A percentile compares a stretch with the other conserved stretches of the same genome.
These are phyloP conservation scores for Pseudogymnoascus sp. DNA, from an alignment of 2,329 filamentous ascomycete genomes.

Conservation along the genomic window DNA sequence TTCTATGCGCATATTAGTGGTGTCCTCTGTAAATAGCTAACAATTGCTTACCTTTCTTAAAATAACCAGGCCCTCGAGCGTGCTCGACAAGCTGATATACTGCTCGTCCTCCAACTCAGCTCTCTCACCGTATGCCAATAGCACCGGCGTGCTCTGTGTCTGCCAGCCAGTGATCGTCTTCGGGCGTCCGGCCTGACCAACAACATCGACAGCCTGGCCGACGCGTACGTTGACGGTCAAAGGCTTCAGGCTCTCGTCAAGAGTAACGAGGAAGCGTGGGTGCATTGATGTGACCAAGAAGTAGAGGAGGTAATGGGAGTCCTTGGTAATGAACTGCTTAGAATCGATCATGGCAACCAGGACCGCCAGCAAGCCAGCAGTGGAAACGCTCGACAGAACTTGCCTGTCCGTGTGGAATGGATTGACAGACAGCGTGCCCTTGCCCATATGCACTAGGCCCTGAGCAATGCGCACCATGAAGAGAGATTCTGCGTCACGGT, in stretches of 20 bases:
- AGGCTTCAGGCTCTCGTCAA: slow-evolving; percentile 90
- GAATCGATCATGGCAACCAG: slow-evolving; percentile 91
- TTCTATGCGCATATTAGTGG: slow-evolving; percentile 28
- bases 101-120: slow-evolving; percentile 97
- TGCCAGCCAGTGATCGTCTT: slow-evolving; percentile 99
- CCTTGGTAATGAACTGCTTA: slow-evolving; percentile 66
- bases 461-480: slow-evolving; percentile 99
- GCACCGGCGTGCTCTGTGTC: slow-evolving; percentile 96
- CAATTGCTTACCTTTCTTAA: slow-evolving; percentile 72
- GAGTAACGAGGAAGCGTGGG: slow-evolving; percentile 88
- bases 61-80: slow-evolving; percentile 89
- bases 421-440: slow-evolving; percentile 89
- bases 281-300: slow-evolving; percentile 96
- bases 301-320: slow-evolving; percentile 87
- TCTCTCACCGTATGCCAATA: slow-evolving; percentile 88
- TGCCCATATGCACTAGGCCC: slow-evolving; percentile 96
- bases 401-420: slow-evolving; percentile 99
- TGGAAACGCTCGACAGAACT: slow-evolving; percentile 83
- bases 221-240: slow-evolving; percentile 93
- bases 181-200: slow-evolving; percentile 89
- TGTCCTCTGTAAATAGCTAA: neutral
- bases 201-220: slow-evolving; percentile 95
- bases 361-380: slow-evolving; percentile 81
- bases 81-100: slow-evolving; percentile 86
- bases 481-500: slow-evolving; percentile 86